phyloP scores from a whole-genome alignment of 2,329 filamentous ascomycete species.

The Bertia moriformis region DNA sequence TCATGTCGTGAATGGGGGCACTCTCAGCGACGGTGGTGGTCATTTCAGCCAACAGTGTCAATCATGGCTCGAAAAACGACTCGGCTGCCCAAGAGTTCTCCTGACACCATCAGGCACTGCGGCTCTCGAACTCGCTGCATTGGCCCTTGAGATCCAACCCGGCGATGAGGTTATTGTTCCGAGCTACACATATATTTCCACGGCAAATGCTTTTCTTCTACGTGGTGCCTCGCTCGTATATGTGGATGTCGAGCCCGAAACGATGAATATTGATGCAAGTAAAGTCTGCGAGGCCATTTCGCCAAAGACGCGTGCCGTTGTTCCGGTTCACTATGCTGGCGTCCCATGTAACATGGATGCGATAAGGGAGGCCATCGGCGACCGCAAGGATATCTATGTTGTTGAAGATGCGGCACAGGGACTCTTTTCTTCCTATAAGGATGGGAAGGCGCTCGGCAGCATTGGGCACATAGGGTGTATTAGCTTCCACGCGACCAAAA shows the following conservation, averaged over 20 bases:
- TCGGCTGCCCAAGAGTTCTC: slow-evolving; percentile 1
- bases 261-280: slow-evolving; percentile 2
- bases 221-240: slow-evolving; percentile 1
- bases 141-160: slow-evolving; percentile 2
- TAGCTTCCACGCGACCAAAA: slow-evolving; percentile 3
- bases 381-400: slow-evolving; percentile 1
- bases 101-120: slow-evolving; percentile 2
- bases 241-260: slow-evolving; percentile 1
- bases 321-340: slow-evolving; percentile 2
- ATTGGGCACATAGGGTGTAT: slow-evolving; percentile 2
- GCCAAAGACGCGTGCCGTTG: background rate
- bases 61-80: slow-evolving; percentile 2
- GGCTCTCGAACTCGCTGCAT: slow-evolving; percentile 2
- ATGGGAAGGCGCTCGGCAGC: slow-evolving; percentile 1
- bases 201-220: slow-evolving; percentile 2
- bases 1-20: no score
- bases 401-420: slow-evolving; percentile 2
- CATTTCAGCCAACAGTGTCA: slow-evolving; percentile 1
- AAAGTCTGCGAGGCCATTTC: background rate
- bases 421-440: background rate
- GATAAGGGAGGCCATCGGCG: slow-evolving; percentile 1
- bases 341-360: slow-evolving; percentile 2
- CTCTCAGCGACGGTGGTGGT: no score
- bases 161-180: slow-evolving; percentile 3
- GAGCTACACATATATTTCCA: slow-evolving; percentile 2